These are phyloP conservation scores for Blastobotrys mokoenaii DNA, from an alignment of 805 yeast genomes.

Conservation along the genomic window DNA sequence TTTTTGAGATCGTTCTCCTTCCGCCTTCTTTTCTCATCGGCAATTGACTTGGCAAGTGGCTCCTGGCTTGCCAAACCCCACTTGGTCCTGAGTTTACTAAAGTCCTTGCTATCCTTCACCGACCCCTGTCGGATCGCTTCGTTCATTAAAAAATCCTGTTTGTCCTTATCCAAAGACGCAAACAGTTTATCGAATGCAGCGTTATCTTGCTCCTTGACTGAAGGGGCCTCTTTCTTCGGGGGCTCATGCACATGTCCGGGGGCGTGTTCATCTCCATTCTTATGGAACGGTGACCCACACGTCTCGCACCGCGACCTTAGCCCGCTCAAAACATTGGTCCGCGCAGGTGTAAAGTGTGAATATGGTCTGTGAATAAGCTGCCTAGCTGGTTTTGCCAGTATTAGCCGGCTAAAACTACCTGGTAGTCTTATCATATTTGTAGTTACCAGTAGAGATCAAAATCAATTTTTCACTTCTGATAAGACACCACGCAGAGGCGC, in stretches of 20 bases:
- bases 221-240: neutral
- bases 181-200: conserved; percentile 4
- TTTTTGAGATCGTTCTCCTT: conserved; percentile 5
- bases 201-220: conserved; percentile 4
- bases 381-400: no score
- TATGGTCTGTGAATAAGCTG: neutral
- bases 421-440: neutral
- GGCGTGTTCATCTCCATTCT: neutral
- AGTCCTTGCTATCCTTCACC: neutral
- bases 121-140: conserved; percentile 4
- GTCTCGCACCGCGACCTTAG: neutral
- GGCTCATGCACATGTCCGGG: conserved; percentile 3
- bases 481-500: neutral
- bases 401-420: neutral
- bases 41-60: conserved; percentile 2
- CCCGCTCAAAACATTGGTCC: neutral
- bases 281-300: conserved; percentile 9
- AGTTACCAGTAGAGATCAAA: neutral
- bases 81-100: conserved; percentile 1
- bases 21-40: conserved; percentile 3
- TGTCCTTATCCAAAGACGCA: conserved; percentile 10
- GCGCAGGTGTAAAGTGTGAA: neutral
- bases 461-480: neutral
- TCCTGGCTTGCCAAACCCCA: conserved; percentile 2
- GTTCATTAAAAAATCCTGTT: conserved; percentile 8